Conservation (phyloP, 106 monocot genomes). For the Apostasia ramifera region DNA sequence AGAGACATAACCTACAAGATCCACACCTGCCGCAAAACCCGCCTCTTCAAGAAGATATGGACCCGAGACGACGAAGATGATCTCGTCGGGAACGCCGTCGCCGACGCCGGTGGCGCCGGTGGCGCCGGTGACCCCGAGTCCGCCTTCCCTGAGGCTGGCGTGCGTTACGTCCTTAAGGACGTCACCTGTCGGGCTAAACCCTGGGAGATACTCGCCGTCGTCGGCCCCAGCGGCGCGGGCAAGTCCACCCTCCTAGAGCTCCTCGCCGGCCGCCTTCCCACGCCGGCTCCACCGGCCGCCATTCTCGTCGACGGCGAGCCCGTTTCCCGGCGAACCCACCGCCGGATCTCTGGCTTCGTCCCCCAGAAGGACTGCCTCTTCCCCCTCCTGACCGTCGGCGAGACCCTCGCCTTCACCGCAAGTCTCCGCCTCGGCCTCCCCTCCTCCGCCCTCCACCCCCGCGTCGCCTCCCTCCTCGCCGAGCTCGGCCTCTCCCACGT, state of each 20-base stretch:
- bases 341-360: constrained; percentile 66
- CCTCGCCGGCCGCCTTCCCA: constrained; percentile 54
- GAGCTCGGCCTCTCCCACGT: constrained; percentile 61
- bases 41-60: constrained; percentile 29
- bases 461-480: constrained; percentile 35
- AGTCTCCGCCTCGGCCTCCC: constrained; percentile 40
- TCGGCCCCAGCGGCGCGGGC: constrained; percentile 93
- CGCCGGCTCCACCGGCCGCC: constrained; percentile 13
- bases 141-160: neutral
- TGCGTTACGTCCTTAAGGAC: constrained; percentile 49
- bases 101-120: neutral
- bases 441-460: neutral
- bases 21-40: constrained; percentile 7
- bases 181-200: constrained; percentile 65
- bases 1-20: constrained; percentile 56
- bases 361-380: constrained; percentile 67
- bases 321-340: constrained; percentile 10
- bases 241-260: constrained; percentile 82
- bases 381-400: constrained; percentile 82
- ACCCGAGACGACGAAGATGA: constrained; percentile 18
- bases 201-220: constrained; percentile 72
- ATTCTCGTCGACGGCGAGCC: constrained; percentile 42
- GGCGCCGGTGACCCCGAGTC: neutral
- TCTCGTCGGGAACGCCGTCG: neutral
- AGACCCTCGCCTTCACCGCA: constrained; percentile 70